Percentiles rank a stretch among this genome's conserved stretches.
phyloP scores from a whole-genome alignment of 176 grass and related monocot genomes.

The Eragrostis nindensis region DNA sequence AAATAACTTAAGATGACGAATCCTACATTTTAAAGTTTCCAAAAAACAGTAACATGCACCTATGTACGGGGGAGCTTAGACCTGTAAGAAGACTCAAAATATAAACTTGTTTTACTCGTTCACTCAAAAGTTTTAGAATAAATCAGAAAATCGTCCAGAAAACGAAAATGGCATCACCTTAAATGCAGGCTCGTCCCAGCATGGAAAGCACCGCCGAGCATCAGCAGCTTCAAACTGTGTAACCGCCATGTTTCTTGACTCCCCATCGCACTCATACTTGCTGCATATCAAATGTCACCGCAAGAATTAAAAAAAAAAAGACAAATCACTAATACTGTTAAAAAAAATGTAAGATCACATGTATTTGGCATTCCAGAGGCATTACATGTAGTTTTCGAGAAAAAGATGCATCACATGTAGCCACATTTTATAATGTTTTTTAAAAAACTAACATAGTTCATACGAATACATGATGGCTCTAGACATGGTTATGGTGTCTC shows the following conservation, averaged over 20 bases:
- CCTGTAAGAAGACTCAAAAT: background rate
- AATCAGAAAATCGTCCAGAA: background rate
- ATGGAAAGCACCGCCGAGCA: constrained; percentile 86
- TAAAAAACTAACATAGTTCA: too few relatives aligned
- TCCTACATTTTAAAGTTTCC: background rate
- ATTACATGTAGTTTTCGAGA: too few relatives aligned
- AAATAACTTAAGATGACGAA: background rate
- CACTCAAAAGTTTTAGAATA: background rate
- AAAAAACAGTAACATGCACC: background rate
- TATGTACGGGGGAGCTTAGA: background rate
- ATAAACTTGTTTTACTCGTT: background rate
- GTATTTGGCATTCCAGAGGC: background rate
- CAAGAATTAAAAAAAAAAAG: constrained; percentile 12
- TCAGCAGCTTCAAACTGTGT: constrained; percentile 91
- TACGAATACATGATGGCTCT: too few relatives aligned
- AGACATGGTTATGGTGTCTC: background rate
- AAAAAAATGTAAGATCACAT: background rate
- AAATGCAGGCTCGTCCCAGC: constrained; percentile 89
- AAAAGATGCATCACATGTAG: background rate
- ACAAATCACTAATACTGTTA: background rate
- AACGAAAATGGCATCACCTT: constrained; percentile 46
- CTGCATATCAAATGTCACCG: constrained; percentile 45
- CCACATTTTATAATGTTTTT: too few relatives aligned
- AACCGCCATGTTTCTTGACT: constrained; percentile 69
- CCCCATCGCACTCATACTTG: constrained; percentile 61